These are phyloP conservation scores for Ceratobasidium sp. DNA, from an alignment of 1,284 basidiomycete genomes.

Conservation along the genomic window DNA sequence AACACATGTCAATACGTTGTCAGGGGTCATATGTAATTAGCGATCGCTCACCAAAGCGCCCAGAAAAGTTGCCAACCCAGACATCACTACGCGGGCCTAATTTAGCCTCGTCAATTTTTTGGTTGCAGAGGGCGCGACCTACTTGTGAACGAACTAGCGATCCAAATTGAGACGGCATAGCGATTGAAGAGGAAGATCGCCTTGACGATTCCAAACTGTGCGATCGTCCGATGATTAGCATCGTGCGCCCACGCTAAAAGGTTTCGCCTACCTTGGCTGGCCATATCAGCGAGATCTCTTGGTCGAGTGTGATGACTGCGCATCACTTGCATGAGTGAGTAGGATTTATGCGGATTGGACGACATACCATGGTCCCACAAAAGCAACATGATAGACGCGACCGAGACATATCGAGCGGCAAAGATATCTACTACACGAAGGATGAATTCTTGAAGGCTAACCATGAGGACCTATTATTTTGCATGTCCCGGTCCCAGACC, in stretches of 20 bases:
- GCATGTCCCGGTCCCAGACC: background rate
- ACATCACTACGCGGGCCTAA: background rate
- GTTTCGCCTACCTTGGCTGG: slow-evolving; percentile 12
- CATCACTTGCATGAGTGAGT: background rate
- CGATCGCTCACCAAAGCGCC: background rate
- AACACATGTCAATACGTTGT: too few species aligned
- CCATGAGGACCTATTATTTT: too few species aligned
- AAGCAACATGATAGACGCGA: slow-evolving; percentile 7
- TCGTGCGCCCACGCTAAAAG: background rate
- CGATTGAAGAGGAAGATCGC: slow-evolving; percentile 22
- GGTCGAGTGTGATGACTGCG: background rate
- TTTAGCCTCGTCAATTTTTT: background rate
- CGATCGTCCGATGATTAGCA: background rate
- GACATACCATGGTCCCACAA: slow-evolving; percentile 17
- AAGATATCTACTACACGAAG: background rate
- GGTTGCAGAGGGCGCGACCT: background rate
- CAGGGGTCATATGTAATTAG: background rate
- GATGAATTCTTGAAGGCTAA: too few species aligned
- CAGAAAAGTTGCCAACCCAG: background rate
- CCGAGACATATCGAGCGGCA: background rate
- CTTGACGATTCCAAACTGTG: slow-evolving; percentile 18
- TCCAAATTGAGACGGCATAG: background rate
- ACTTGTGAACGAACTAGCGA: slow-evolving; percentile 1
- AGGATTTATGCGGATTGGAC: background rate
- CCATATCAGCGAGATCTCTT: slow-evolving; percentile 28